Conservation (phyloP, 78 protist species). For the Dictyostelium firmibasis region DNA sequence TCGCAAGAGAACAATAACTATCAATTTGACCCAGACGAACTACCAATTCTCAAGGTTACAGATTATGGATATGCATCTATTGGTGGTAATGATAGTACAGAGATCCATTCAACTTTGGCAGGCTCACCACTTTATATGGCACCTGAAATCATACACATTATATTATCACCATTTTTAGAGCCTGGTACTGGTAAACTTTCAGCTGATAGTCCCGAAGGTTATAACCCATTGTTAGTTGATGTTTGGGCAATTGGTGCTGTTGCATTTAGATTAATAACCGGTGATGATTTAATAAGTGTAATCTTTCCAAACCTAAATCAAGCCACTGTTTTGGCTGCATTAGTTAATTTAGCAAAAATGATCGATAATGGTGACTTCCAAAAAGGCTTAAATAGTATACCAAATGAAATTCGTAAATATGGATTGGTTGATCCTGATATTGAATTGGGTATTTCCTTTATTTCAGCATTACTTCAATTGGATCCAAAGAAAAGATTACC, state of each 20-base stretch:
- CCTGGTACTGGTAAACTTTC: slow-evolving; percentile 41
- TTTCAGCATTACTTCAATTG: not conserved
- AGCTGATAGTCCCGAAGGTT: slow-evolving; percentile 27
- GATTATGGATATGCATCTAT: slow-evolving; percentile 62
- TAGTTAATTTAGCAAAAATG: slow-evolving; percentile 50
- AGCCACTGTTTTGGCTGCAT: slow-evolving; percentile 49
- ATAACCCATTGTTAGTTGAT: slow-evolving; percentile 54
- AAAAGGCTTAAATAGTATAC: slow-evolving; percentile 38
- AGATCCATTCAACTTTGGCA: slow-evolving; percentile 55
- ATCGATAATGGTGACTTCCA: slow-evolving; percentile 54
- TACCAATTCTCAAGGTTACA: slow-evolving; percentile 49
- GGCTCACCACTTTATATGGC: slow-evolving; percentile 74
- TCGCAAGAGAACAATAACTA: not conserved
- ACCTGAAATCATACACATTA: slow-evolving; percentile 54
- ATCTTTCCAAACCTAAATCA: slow-evolving; percentile 50
- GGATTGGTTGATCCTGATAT: slow-evolving; percentile 13
- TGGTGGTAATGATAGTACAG: not conserved
- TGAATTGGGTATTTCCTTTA: slow-evolving; percentile 2
- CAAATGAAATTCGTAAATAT: slow-evolving; percentile 26
- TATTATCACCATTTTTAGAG: slow-evolving; percentile 49
- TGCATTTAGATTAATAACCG: slow-evolving; percentile 42
- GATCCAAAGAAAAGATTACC: slow-evolving; percentile 57
- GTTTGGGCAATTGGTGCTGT: slow-evolving; percentile 69
- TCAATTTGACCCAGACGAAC: slow-evolving; percentile 1
- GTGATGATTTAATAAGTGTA: slow-evolving; percentile 31